These are phyloP conservation scores for Ascochyta pisi DNA, from an alignment of 2,329 filamentous ascomycete genomes.

Conservation along the genomic window DNA sequence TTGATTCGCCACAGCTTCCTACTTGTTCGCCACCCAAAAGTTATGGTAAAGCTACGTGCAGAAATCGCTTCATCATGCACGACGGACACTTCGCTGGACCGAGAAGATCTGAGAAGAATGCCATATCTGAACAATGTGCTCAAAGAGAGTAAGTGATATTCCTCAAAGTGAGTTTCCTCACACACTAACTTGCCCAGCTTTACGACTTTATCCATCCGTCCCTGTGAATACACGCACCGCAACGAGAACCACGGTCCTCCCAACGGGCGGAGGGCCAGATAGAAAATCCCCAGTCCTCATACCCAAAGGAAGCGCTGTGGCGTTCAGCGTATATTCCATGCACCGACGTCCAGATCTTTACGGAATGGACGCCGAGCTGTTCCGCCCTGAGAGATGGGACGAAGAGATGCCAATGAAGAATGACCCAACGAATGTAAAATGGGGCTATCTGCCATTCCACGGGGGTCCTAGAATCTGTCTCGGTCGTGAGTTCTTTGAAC, in stretches of 20 bases:
- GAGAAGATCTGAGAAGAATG: background rate
- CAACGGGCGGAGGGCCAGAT: slow-evolving; percentile 37
- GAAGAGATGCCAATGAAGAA: background rate
- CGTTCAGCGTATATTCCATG: slow-evolving; percentile 26
- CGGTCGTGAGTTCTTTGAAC: background rate
- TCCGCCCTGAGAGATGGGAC: slow-evolving; percentile 45
- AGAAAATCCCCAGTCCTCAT: slow-evolving; percentile 34
- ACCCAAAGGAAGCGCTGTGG: slow-evolving; percentile 28
- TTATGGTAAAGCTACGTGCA: background rate
- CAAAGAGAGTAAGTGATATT: background rate
- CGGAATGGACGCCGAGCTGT: slow-evolving; percentile 38
- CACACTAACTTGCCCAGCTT: background rate
- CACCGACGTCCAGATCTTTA: slow-evolving; percentile 39
- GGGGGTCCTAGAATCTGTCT: slow-evolving; percentile 31
- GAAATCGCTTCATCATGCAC: background rate
- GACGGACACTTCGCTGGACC: background rate
- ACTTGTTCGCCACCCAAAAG: slow-evolving; percentile 18
- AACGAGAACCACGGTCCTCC: slow-evolving; percentile 33
- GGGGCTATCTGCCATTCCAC: slow-evolving; percentile 35
- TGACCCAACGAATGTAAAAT: slow-evolving; percentile 8
- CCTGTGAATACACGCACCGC: slow-evolving; percentile 37
- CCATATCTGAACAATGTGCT: background rate
- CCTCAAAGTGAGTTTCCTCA: no score
- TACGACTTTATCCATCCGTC: slow-evolving; percentile 38
- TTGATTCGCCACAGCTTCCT: background rate